phyloP scores from a whole-genome alignment of 1,284 basidiomycete species.

The Pulchroboletus neoregius region DNA sequence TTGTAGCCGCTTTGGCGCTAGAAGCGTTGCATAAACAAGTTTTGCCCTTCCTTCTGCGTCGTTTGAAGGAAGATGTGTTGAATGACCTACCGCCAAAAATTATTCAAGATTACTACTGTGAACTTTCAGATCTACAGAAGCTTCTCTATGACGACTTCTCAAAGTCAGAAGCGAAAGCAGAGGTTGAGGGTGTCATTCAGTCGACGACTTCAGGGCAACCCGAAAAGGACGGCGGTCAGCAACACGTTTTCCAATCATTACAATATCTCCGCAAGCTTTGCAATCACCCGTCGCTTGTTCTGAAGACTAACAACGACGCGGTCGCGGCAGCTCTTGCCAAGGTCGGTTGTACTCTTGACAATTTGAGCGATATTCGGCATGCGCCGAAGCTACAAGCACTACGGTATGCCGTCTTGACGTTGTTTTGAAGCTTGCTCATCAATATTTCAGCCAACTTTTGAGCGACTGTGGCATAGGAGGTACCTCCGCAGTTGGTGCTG shows the following conservation, averaged over 20 bases:
- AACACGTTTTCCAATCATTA: constrained; percentile 93
- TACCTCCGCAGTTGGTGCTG: constrained; percentile 41
- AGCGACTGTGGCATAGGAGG: constrained; percentile 92
- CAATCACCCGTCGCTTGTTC: constrained; percentile 91
- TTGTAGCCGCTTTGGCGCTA: constrained; percentile 80
- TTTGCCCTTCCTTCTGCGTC: constrained; percentile 93
- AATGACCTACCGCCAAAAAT: constrained; percentile 98
- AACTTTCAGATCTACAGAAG: constrained; percentile 92
- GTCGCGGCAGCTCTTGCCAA: constrained; percentile 63
- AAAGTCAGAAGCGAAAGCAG: constrained; percentile 68
- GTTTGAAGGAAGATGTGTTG: constrained; percentile 97
- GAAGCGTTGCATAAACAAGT: constrained; percentile 99
- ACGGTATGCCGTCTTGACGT: constrained; percentile 48
- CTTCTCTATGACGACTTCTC: constrained; percentile 92
- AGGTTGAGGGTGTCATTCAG: constrained; percentile 64
- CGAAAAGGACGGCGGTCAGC: constrained; percentile 52
- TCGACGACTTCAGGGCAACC: constrained; percentile 36
- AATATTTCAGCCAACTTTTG: constrained; percentile 74
- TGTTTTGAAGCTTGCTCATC: constrained; percentile 3
- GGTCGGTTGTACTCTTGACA: constrained; percentile 42
- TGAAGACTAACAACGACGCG: constrained; percentile 64
- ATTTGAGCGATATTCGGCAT: constrained; percentile 79
- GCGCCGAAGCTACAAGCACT: constrained; percentile 94
- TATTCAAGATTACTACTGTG: constrained; percentile 99
- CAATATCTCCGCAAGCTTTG: constrained; percentile 98